Evolutionary conservation across 306 rosid genomes (phyloP).

Genomic region (Sindora glabra): DNA sequence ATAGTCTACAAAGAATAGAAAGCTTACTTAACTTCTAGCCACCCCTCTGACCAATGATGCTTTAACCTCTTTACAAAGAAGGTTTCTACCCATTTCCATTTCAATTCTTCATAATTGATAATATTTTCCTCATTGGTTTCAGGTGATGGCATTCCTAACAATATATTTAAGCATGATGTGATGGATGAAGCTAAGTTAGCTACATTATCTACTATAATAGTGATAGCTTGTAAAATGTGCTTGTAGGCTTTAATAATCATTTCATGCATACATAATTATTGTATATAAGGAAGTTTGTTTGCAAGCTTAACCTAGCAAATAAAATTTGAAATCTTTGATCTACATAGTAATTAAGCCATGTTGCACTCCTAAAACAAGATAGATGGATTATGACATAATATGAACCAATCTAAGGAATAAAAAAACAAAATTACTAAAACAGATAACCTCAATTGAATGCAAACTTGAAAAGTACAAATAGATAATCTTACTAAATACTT

Average conservation of each 20-base stretch:
- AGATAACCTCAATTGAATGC: not conserved
- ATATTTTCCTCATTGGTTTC: slow-evolving; percentile 40
- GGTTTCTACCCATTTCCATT: slow-evolving; percentile 89
- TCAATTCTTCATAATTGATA: slow-evolving; percentile 45
- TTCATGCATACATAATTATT: slow-evolving; percentile 87
- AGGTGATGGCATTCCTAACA: slow-evolving; percentile 64
- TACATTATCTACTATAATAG: slow-evolving; percentile 67
- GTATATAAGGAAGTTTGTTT: slow-evolving; percentile 94
- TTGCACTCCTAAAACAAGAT: not conserved
- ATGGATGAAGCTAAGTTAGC: slow-evolving; percentile 73
- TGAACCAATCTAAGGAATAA: not conserved
- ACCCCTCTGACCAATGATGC: slow-evolving; percentile 70
- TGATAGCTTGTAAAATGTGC: slow-evolving; percentile 84
- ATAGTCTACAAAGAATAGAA: slow-evolving; percentile 85
- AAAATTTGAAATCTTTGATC: slow-evolving; percentile 12
- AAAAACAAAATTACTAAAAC: not conserved
- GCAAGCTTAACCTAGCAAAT: slow-evolving; percentile 81
- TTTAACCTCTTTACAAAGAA: slow-evolving; percentile 80
- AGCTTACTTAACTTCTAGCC: slow-evolving; percentile 68
- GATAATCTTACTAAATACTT: not conserved
- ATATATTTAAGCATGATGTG: slow-evolving; percentile 77
- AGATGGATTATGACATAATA: not conserved
- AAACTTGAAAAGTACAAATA: not conserved
- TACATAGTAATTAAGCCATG: not conserved
- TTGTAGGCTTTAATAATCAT: slow-evolving; percentile 95